Evolutionary conservation across 2,329 filamentous ascomycete genomes (phyloP), one percentile per base, ranked within the genome.

Genomic region (Alternaria sp.): DNA sequence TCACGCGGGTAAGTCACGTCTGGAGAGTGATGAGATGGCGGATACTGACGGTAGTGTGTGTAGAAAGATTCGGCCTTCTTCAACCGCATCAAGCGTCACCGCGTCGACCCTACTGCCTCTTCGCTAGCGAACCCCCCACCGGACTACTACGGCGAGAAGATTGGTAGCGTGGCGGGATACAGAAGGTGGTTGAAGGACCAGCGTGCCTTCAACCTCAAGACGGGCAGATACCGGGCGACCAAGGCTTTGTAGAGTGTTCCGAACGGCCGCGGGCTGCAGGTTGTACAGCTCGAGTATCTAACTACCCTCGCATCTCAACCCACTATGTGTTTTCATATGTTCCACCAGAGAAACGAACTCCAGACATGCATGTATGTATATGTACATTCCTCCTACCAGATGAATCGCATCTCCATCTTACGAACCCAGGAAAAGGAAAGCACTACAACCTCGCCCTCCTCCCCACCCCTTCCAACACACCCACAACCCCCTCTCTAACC

Each of bases 111-210:
- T 4, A 91, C 90, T 15, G 91, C 91, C 57, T 96, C 93, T 66
- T 97, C 93, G 44, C 90, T 96, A 71, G 88, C 92, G 56, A 98
- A 98, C 83, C 96, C 96, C 17, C 92, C 97, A 1, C 94, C 95
- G 46, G 96, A 99, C 79, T 99, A 97, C 82, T 99, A 99, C 76
- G 96, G 96, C 73, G 96, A 99, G 84, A 98, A 97, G 86, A 97
- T 99, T 73, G 92, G 92, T 55, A 97, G 93, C 74, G 93, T 98
- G 21, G 86, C 90, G 57, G 94, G 93, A 50, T 99, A 98, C 81
- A 86, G 96, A 74, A 90, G 93, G 80, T 99, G 96, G 96, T 83
- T 99, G 75, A 98, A 97, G 85, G 96, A 99, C 77, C 96, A 98
- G 85, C 87, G 95, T 66, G 95, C 94, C 10, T 99, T 97, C 83